These are phyloP conservation scores for Cladochytrium replicatum DNA, from an alignment of 192 early-diverging fungal genomes.

Conservation along the genomic window DNA sequence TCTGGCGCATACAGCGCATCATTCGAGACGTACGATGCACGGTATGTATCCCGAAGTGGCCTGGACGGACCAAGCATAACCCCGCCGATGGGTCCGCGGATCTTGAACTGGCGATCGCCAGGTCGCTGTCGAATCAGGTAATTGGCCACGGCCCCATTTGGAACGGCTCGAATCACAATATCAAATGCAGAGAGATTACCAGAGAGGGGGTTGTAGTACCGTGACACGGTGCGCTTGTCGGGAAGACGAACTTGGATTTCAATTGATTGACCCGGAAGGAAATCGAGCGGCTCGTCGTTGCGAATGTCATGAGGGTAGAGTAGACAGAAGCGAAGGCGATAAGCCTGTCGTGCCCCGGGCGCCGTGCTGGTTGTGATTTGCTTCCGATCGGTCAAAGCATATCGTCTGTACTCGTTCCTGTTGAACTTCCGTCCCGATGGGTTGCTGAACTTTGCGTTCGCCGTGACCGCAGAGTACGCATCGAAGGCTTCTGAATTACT, in stretches of 20 bases:
- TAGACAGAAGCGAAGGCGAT: conserved; percentile 23
- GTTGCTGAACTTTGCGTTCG: no score
- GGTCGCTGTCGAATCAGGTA: conserved; percentile 23
- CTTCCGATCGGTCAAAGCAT: conserved; percentile 20
- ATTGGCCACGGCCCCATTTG: conserved; percentile 6
- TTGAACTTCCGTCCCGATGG: background rate
- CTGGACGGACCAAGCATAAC: conserved; percentile 13
- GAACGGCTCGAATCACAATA: conserved; percentile 4
- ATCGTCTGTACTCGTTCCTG: conserved; percentile 28
- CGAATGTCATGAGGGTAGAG: conserved; percentile 26
- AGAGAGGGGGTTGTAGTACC: conserved; percentile 26
- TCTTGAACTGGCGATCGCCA: conserved; percentile 31
- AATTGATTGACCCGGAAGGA: conserved; percentile 30
- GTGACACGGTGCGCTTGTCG: conserved; percentile 8
- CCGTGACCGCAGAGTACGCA: no score
- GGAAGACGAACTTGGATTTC: conserved; percentile 26
- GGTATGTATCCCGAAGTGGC: conserved; percentile 1
- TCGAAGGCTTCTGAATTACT: no score
- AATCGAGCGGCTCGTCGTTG: conserved; percentile 11
- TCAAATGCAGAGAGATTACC: conserved; percentile 23
- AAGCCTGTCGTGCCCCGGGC: conserved; percentile 7
- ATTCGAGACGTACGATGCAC: background rate
- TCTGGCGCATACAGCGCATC: background rate
- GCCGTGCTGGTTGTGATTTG: background rate
- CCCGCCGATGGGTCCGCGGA: conserved; percentile 32